phyloP scores from a whole-genome alignment of 257 asterid genomes.

The Linaria vulgaris region DNA sequence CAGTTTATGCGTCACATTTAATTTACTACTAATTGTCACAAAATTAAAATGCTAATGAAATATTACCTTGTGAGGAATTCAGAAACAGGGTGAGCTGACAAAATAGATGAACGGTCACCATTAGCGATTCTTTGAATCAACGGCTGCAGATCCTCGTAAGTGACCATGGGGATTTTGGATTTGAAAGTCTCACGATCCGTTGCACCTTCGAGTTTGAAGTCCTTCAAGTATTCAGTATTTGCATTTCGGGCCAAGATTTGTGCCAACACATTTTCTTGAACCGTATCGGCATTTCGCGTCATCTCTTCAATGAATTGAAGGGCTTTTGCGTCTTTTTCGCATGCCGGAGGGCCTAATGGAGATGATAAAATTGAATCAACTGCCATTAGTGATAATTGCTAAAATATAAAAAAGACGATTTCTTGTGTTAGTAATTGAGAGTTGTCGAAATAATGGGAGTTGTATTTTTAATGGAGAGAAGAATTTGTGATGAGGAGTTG shows the following conservation, averaged over 20 bases:
- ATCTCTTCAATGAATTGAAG: constrained; percentile 86
- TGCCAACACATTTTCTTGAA: constrained; percentile 66
- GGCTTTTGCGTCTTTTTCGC: constrained; percentile 84
- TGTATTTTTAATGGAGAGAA: constrained; percentile 12
- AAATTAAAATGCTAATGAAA: not conserved
- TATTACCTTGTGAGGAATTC: constrained; percentile 94
- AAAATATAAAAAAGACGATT: no score
- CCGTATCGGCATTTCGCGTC: constrained; percentile 80
- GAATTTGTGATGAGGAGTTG: constrained; percentile 30
- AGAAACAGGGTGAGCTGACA: constrained; percentile 83
- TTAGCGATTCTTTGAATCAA: constrained; percentile 85
- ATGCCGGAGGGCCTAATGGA: constrained; percentile 83
- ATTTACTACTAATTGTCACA: not conserved
- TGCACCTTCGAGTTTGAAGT: constrained; percentile 58
- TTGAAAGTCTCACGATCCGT: constrained; percentile 68
- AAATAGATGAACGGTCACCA: constrained; percentile 84
- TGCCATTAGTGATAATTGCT: constrained; percentile 43
- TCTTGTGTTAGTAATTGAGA: not conserved
- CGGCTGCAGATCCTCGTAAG: constrained; percentile 91
- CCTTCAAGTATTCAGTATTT: constrained; percentile 64
- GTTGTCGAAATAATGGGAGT: not conserved
- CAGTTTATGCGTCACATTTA: not conserved
- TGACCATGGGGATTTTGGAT: constrained; percentile 67
- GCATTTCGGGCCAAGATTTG: constrained; percentile 67
- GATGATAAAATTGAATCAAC: constrained; percentile 79